These are phyloP conservation scores for Vitis hybrid DNA, from an alignment of 177 flowering plant genomes.

Conservation along the genomic window DNA sequence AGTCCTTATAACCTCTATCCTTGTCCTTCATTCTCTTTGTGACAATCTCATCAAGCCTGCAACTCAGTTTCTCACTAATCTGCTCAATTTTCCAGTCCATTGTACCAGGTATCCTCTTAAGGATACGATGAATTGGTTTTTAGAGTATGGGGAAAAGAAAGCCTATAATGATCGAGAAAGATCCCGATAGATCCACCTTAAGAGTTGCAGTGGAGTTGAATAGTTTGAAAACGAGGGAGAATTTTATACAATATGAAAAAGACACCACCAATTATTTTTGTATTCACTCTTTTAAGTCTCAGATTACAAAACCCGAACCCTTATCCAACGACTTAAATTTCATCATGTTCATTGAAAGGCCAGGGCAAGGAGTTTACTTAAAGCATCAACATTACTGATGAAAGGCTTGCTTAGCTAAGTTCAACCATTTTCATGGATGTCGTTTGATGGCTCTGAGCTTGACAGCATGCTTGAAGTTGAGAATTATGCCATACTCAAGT, in stretches of 20 bases:
- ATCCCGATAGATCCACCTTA: slow-evolving; percentile 89
- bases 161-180: slow-evolving; percentile 79
- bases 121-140: slow-evolving; percentile 73
- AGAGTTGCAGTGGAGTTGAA: slow-evolving; percentile 75
- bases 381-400: no score
- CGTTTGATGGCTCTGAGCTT: slow-evolving; percentile 68
- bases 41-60: slow-evolving; percentile 69
- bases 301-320: no score
- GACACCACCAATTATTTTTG: no score
- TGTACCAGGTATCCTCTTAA: slow-evolving; percentile 73
- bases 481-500: slow-evolving; percentile 77
- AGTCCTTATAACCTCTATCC: slow-evolving; percentile 52
- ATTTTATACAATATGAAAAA: no score
- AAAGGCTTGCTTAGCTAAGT: background rate
- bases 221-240: no score
- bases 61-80: slow-evolving; percentile 51
- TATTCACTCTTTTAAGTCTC: no score
- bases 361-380: no score
- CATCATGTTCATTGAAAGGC: no score
- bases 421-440: slow-evolving; percentile 25
- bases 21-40: slow-evolving; percentile 44
- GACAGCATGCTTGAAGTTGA: slow-evolving; percentile 88
- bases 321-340: no score
- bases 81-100: slow-evolving; percentile 68
- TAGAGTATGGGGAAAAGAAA: slow-evolving; percentile 75